Evolutionary conservation across 139 green algal species (phyloP), one percentile per base, ranked within the genome.

Genomic region (Chlamydomonas eustigma): DNA sequence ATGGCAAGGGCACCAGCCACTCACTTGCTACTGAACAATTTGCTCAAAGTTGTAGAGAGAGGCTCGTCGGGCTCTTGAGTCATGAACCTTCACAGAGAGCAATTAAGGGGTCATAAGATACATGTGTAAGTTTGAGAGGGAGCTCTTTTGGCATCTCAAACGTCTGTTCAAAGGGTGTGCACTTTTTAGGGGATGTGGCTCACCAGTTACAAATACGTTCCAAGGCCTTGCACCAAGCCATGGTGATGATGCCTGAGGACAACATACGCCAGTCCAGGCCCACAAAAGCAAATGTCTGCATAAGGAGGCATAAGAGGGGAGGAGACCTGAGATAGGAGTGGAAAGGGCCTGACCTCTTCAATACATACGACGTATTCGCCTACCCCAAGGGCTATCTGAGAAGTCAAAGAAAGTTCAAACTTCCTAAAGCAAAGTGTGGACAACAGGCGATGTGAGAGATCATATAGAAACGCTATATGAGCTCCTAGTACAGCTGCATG

Each of bases 201-300:
- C 18, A 70, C 65, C 77, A 86, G 77, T 86, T 86, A 75, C 44
- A 66, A 39, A 79, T 67, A 37, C 81, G 81, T 51, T 86, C 81
- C 8, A 83, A 34, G 4, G 81, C 75, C 36, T 80, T 79, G 31
- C 75, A 76, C 35, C 58, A 71, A 28, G 75, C 71, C 30, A 83
- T 76, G 28, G 75, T 81, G 39, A 83, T 52, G 33, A 83, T 37
- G 37, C 18, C 44, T 33, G 70, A 77, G 44, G 64, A 76, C 38
- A 86, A 66, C 2, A 51, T 32, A 25, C 77, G 74, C 75, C 75
- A 83, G 71, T 86, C 50, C 74, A 74, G 80, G 66, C 81, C 79
- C 51, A 28, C 32, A 44, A 84, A 80, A 4, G 73, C 70, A 5
- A 77, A 67, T n/a, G 67, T 37, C 65, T 79, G 74, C 44, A 58